Conservation (phyloP, 176 grass and related monocot species). For the Triticum turgidum region DNA sequence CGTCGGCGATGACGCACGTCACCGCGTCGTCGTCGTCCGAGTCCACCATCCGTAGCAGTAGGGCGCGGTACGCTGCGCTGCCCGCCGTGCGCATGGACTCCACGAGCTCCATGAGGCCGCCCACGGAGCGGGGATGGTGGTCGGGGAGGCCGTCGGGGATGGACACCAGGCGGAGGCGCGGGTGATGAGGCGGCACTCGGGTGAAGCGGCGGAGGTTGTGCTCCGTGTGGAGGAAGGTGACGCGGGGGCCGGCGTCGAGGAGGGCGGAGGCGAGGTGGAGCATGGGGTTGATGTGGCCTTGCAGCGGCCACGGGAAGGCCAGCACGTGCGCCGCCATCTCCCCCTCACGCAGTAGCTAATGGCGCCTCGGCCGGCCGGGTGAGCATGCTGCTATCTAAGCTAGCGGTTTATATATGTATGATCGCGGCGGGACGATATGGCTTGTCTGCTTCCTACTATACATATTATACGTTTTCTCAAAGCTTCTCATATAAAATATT, state of each 20-base stretch:
- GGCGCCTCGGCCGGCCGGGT: too few relatives aligned
- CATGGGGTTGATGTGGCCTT: constrained; percentile 16
- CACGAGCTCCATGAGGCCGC: neutral
- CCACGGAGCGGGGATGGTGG: constrained; percentile 9
- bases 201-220: neutral
- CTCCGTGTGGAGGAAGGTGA: neutral
- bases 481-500: too few relatives aligned
- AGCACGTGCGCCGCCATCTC: neutral
- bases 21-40: neutral
- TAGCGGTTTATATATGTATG: too few relatives aligned
- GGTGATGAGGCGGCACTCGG: neutral
- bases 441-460: too few relatives aligned
- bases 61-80: constrained; percentile 5
- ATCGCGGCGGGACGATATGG: too few relatives aligned
- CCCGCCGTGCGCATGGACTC: constrained; percentile 1
- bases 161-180: constrained; percentile 8
- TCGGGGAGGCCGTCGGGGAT: constrained; percentile 29
- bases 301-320: neutral
- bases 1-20: neutral
- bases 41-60: neutral
- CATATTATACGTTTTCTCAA: too few relatives aligned
- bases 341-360: too few relatives aligned
- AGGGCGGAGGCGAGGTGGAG: neutral
- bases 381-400: too few relatives aligned
- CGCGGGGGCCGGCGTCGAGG: neutral